Conservation (phyloP, 495 filamentous ascomycete genomes). For the Podospora bellae-mahoneyi region DNA sequence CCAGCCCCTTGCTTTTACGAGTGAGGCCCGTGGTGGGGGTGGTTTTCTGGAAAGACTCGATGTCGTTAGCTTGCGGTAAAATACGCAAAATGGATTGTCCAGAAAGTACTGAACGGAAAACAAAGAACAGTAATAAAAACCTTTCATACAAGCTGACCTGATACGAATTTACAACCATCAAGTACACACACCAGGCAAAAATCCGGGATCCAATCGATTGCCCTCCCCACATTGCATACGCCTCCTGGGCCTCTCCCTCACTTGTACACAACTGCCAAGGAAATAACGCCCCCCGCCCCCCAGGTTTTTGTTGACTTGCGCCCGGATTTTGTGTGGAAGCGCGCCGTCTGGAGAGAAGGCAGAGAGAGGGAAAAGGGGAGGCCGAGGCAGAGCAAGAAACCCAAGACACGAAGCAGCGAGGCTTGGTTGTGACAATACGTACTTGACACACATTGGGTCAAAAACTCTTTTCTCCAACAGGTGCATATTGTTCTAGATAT, state of each 20-base stretch:
- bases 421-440: not conserved
- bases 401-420: not conserved
- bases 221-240: not conserved
- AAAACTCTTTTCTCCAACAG: not conserved
- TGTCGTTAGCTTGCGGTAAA: no score
- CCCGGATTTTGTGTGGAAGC: not conserved
- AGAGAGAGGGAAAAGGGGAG: not conserved
- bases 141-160: not conserved
- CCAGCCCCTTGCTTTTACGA: not conserved
- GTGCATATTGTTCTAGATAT: no score
- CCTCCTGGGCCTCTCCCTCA: not conserved
- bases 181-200: not conserved
- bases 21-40: no score
- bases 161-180: not conserved
- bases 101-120: not conserved
- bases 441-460: not conserved
- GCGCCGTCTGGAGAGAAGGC: not conserved
- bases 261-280: not conserved
- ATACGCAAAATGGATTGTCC: not conserved
- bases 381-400: not conserved
- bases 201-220: not conserved
- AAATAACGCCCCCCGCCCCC: not conserved
- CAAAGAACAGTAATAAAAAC: not conserved
- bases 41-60: not conserved
- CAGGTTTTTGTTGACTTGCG: not conserved